Base-by-base conservation (phyloP, 176 grass and related monocot genomes). In the Oryza punctata region DNA sequence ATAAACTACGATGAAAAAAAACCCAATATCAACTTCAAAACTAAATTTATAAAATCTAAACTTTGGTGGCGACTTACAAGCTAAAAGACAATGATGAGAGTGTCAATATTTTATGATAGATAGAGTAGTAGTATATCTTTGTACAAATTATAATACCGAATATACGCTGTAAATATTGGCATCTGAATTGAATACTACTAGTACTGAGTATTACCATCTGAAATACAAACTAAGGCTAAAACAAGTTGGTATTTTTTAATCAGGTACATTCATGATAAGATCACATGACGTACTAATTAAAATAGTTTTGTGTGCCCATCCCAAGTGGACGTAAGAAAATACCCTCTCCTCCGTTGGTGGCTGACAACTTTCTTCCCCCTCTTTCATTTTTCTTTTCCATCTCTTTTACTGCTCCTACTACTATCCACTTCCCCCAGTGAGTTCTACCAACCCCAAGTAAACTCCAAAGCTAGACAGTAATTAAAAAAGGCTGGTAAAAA, bases 391-490 rank as follows among this genome's bases (percentile, higher is more conserved):
- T 21, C 19, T 29, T 65, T 3, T 26, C 7, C 1, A 13, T 6
- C 10, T 40, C 11, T 81, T 67, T 43, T 43, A 19, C n/a, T n/a
- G n/a, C n/a, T n/a, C n/a, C 72, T 45, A 67, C 66, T 28, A 15
- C 28, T 64, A 59, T 1, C 21, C 14, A 6, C 35, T 28, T 33
- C 32, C 32, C 21, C 57, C 50, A 63, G 35, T 65, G 79, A 69
- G 12, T 75, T 83, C 4, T 70, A 76, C 84, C 75, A 79, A 84
- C 80, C 63, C 57, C 75, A 19, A 77, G 38, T 64, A 12, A 85
- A 64, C 27, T 68, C 87, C 69, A 60, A 80, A 84, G 60, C 16
- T 57, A 30, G 15, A 1, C 81, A 85, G 87, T 81, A 83, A 79
- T 12, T 16, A 13, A 65, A 6, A 46, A 69, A 33, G 68, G 73